Base-by-base conservation (phyloP, 1,139 yeast species). In the Scheffersomyces illinoinensis region DNA sequence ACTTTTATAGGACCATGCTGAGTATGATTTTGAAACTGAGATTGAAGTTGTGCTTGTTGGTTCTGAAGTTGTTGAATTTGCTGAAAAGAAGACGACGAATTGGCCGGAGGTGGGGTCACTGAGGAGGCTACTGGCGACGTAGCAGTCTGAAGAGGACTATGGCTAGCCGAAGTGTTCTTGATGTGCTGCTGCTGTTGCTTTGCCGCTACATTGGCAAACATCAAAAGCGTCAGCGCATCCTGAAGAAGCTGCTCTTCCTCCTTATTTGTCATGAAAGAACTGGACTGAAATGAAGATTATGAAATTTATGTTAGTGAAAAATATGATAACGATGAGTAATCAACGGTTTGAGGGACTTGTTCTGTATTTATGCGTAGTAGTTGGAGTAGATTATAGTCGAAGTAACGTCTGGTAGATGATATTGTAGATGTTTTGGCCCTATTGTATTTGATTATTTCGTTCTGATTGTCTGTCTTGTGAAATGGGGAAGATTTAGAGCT, bases 141-240 rank as follows among this genome's bases (percentile, higher is more conserved):
- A 14, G 61, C 55, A 8, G 58, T 54, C 17, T 33, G 43, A 33
- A 33, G 43, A 8, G 43, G 43, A 33, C 43, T 33, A 12, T 33
- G 43, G 17, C 43, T 14, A 12, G 58, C 24, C 39, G 24, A 26
- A 20, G 10, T 43, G 50, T n/a, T 46, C 53, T 10, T 51, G 57
- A n/a, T 47, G 53, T 63, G 64, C 43, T 63, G 64, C 56, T 77
- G 79, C 58, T 76, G 81, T 54, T 78, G 82, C 60, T 79, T 69
- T 12, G 86, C 84, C 17, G 86, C 87, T 46, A 82, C 83, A 63
- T 81, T 85, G 33, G 89, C 88, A 71, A 87, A 85, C 89, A 85
- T 83, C 60, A 86, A 74, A 57, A 87, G 73, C 21, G 90, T 84
- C n/a, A 89, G 85, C 2, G 91, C 90, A 73, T 86, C 90, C 64